Conservation (phyloP, 148 eudicot genomes). For the Simmondsia chinensis region DNA sequence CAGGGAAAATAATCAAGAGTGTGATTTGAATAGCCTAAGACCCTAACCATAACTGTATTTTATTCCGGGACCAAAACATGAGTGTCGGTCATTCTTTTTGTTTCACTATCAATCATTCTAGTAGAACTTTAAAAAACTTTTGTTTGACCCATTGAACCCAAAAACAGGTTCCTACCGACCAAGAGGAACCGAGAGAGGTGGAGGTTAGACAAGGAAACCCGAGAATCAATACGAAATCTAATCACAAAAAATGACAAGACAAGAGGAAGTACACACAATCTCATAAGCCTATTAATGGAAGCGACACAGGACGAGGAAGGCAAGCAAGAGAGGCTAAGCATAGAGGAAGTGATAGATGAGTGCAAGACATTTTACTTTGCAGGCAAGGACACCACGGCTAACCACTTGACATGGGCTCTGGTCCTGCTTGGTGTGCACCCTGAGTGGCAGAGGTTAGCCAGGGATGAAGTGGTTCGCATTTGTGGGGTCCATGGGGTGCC, state of each 20-base stretch:
- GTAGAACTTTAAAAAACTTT: background rate
- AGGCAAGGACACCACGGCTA: conserved; percentile 86
- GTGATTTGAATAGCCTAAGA: no score
- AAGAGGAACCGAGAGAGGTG: conserved; percentile 52
- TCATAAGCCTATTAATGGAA: conserved; percentile 38
- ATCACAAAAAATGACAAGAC: conserved; percentile 23
- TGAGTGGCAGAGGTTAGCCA: conserved; percentile 65
- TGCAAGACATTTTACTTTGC: conserved; percentile 88
- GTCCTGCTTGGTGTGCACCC: conserved; percentile 52
- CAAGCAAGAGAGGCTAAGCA: conserved; percentile 31
- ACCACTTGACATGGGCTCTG: conserved; percentile 66
- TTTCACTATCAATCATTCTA: no score
- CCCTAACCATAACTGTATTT: no score
- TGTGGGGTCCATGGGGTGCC: conserved; percentile 33
- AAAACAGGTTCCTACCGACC: conserved; percentile 61
- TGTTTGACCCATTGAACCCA: background rate
- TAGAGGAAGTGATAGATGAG: conserved; percentile 60
- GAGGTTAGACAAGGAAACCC: conserved; percentile 60
- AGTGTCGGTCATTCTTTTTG: no score
- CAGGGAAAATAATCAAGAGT: no score
- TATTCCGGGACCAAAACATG: no score
- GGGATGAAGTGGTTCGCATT: conserved; percentile 47
- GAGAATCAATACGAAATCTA: conserved; percentile 36
- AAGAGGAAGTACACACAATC: conserved; percentile 25
- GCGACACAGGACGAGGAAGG: conserved; percentile 28